Base-by-base conservation (phyloP, 192 early-diverging fungal genomes). In the Entomortierella parvispora region DNA sequence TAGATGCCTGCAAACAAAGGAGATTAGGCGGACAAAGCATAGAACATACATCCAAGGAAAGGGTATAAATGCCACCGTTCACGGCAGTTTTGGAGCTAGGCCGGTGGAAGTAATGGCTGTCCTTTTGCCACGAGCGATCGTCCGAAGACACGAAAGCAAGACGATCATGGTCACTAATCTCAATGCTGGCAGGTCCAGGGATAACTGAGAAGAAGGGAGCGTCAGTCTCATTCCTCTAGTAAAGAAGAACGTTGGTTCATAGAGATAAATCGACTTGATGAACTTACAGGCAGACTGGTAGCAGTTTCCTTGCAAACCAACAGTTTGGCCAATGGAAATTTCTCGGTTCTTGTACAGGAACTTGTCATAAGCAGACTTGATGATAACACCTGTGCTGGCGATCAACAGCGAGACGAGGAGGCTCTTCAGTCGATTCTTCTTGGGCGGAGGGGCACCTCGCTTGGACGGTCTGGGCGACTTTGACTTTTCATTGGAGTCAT, bases 131-230 rank as follows among this genome's bases (percentile, higher is more conserved):
- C 15, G 74, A 77, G 8, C 61, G 66, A 46, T 77, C 74, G 33
- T 77, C 74, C 17, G 74, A 77, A 12, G 74, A 77, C 0, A 77
- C 65, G 34, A 77, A 77, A 9, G 74, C 74, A 10, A 77, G 37
- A 10, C 68, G 43, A 12, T 77, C 61, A 18, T 58, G 65, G 28
- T 68, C 66, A 9, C 43, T 52, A n/a, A 77, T 77, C 49, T 77
- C 74, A 32, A 77, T 77, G 18, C 62, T 65, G 1, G 65, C 44
- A 17, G 74, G 74, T 45, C 74, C 74, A 23, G 74, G 74, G 42
- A 77, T 77, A 29, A 44, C 74, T 77, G 51, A 8, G 25, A 12
- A 40, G 37, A 40, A 40, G 7, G 37, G 12, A 40, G n/a, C n/a
- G n/a, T n/a, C n/a, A n/a, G n/a, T n/a, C n/a, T n/a, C n/a, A n/a